phyloP scores from a whole-genome alignment of 1,284 basidiomycete species.

The Chiua sp. region DNA sequence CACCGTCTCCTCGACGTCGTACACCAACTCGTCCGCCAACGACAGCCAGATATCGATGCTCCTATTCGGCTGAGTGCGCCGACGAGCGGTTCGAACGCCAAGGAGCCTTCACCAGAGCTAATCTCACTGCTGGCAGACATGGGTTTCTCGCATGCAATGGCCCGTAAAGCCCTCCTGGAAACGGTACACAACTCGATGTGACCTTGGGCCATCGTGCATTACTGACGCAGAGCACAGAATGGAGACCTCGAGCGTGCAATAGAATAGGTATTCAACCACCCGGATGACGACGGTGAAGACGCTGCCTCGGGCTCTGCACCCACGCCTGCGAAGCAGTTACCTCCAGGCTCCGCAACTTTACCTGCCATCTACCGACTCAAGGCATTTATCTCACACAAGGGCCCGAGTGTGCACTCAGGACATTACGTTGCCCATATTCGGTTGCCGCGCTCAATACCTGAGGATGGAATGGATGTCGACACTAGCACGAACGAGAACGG shows the following conservation, averaged over 20 bases:
- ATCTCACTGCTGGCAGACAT: slow-evolving; percentile 84
- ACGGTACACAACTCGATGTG: slow-evolving; percentile 48
- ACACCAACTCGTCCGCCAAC: slow-evolving; percentile 65
- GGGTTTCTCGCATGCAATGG: slow-evolving; percentile 90
- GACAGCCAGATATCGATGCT: slow-evolving; percentile 80
- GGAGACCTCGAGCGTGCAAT: slow-evolving; percentile 86
- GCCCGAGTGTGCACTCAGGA: slow-evolving; percentile 92
- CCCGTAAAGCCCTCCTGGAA: slow-evolving; percentile 86
- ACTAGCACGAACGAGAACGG: slow-evolving; percentile 39
- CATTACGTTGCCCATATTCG: slow-evolving; percentile 91
- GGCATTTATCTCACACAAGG: slow-evolving; percentile 97
- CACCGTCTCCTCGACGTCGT: slow-evolving; percentile 64
- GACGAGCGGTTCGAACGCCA: slow-evolving; percentile 32
- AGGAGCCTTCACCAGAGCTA: slow-evolving; percentile 72
- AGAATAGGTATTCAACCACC: slow-evolving; percentile 98
- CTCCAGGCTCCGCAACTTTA: slow-evolving; percentile 38
- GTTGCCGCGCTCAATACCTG: slow-evolving; percentile 1
- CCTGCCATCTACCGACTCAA: slow-evolving; percentile 86
- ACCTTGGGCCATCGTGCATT: not conserved
- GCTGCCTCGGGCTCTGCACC: slow-evolving; percentile 19
- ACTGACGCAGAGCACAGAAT: slow-evolving; percentile 45
- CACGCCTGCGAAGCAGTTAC: not conserved
- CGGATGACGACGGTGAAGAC: slow-evolving; percentile 84
- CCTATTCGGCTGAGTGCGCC: slow-evolving; percentile 60
- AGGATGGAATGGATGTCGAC: slow-evolving; percentile 27